A percentile compares a stretch with the other conserved stretches of the same genome.
Conservation (phyloP, 345 rosid genomes). For the Syzygium grande region DNA sequence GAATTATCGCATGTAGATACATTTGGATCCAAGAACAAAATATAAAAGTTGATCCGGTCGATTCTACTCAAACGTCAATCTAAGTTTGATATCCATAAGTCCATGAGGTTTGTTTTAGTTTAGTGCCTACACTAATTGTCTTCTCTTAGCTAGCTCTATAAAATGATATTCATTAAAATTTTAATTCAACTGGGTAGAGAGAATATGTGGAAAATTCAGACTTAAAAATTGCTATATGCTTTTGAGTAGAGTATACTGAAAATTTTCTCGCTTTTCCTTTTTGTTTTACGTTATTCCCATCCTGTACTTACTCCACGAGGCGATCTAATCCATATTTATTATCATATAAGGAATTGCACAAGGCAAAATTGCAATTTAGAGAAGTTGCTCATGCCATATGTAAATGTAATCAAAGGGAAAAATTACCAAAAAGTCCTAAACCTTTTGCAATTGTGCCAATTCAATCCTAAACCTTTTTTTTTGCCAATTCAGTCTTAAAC, state of each 20-base stretch:
- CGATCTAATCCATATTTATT: not conserved
- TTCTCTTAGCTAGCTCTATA: not conserved
- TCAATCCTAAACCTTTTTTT: too few relatives aligned
- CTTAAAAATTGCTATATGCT: not conserved
- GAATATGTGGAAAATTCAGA: not conserved
- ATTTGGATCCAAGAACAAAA: not conserved
- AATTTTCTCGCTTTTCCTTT: not conserved
- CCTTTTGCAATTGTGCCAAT: too few relatives aligned
- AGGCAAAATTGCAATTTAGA: not conserved
- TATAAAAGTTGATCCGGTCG: not conserved
- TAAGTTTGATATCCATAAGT: not conserved
- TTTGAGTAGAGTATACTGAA: not conserved
- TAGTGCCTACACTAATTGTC: not conserved
- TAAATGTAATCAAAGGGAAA: not conserved
- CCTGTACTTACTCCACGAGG: not conserved
- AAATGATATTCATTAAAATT: not conserved
- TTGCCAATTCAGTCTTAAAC: too few relatives aligned
- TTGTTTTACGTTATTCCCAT: not conserved
- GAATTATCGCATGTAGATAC: not conserved
- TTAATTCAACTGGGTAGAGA: not conserved
- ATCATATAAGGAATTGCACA: not conserved
- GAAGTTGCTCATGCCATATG: not conserved
- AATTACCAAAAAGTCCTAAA: too few relatives aligned
- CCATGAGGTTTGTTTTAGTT: not conserved
- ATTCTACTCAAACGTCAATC: not conserved